Percentiles rank a stretch among this genome's conserved stretches.
phyloP scores from a whole-genome alignment of 2,329 filamentous ascomycete species.

The Huntiella savannae region DNA sequence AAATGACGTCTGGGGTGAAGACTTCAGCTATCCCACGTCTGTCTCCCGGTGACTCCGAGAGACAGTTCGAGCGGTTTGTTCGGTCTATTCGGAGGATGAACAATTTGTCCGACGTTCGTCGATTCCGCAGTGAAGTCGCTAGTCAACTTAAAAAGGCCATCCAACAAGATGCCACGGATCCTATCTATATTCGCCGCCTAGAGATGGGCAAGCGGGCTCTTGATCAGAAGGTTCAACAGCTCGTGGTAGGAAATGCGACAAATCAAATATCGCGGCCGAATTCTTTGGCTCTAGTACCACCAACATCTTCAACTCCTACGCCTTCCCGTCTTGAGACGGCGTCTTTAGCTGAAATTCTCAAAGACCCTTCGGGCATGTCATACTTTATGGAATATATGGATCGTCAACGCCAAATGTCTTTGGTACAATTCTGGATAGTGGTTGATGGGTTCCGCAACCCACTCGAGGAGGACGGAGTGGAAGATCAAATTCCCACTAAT shows the following conservation, averaged over 20 bases:
- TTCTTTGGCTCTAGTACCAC: not conserved
- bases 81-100: slow-evolving; percentile 72
- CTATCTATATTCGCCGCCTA: slow-evolving; percentile 67
- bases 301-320: slow-evolving; percentile 17
- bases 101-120: slow-evolving; percentile 78
- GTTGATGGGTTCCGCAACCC: slow-evolving; percentile 93
- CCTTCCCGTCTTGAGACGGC: slow-evolving; percentile 54
- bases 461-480: slow-evolving; percentile 53
- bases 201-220: slow-evolving; percentile 82
- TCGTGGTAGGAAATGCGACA: slow-evolving; percentile 40
- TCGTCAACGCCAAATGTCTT: slow-evolving; percentile 61
- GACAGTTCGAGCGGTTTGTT: slow-evolving; percentile 88
- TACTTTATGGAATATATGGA: slow-evolving; percentile 99
- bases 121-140: slow-evolving; percentile 79
- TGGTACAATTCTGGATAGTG: slow-evolving; percentile 96
- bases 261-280: slow-evolving; percentile 23
- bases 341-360: slow-evolving; percentile 66
- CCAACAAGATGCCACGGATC: slow-evolving; percentile 59
- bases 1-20: slow-evolving; percentile 47
- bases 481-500: slow-evolving; percentile 37
- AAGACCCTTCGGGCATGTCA: slow-evolving; percentile 75
- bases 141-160: slow-evolving; percentile 81
- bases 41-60: slow-evolving; percentile 65
- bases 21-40: slow-evolving; percentile 60
- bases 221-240: slow-evolving; percentile 70